Evolutionary conservation across 208 protist species (phyloP), one percentile per base, ranked within the genome.

Genomic region (Vickermania ingenoplastis): DNA sequence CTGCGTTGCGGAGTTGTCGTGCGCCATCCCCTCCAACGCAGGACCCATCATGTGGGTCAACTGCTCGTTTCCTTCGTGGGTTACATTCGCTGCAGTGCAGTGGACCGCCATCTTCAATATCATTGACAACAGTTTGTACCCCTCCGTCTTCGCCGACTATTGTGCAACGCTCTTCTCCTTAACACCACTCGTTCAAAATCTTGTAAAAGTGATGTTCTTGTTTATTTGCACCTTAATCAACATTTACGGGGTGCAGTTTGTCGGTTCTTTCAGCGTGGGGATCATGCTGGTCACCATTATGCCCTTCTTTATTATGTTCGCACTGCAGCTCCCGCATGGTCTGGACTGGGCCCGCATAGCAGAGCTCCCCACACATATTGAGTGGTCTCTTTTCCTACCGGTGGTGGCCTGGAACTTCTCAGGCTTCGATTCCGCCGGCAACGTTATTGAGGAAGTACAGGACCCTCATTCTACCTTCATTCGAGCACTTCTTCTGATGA

Each of bases 1-100:
- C 23, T 95, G 89, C 57, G 89, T 95, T 3, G 89, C 89, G 26
- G 85, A 95, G 72, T 71, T 95, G 1, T 79, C 85, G 22, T 92
- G 84, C 59, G 71, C 85, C 2, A 90, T 95, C 53, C 85, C 85
- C 28, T 92, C 83, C 25, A 95, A 95, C 59, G 89, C 89, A 13
- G 89, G 89, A 4, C 83, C 85, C 27, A 89, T 89, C 50, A 95
- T 95, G 89, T 95, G 89, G 86, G 82, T 95, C 13, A 95, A 95
- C 76, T 88, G 86, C 49, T 41, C 83, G n/a, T 92, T 92, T 56
- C 69, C 81, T 0, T 69, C 81, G 3, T 92, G 85, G 81, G 65
- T 91, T 61, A 92, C 85, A 22, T 89, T 92, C 68, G 81, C 66
- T 17, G 81, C 85, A 52, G 81, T 92, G 31, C 59, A 91, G 53